A percentile compares a stretch with the other conserved stretches of the same genome.
These are phyloP conservation scores for Grosmannia clavigera DNA, from an alignment of 2,329 filamentous ascomycete species.

Conservation along the genomic window DNA sequence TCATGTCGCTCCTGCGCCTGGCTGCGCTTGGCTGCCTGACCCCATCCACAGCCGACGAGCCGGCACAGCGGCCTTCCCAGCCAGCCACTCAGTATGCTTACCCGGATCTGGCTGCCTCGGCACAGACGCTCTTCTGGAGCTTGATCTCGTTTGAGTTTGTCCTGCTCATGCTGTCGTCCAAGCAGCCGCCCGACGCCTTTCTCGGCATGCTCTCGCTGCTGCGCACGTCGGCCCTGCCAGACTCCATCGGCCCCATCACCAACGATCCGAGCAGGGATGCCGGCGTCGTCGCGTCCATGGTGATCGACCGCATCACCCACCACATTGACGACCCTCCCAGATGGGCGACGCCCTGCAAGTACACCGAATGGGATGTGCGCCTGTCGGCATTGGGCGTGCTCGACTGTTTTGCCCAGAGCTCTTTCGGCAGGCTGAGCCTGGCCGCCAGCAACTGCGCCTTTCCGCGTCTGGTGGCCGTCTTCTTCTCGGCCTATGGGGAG, in stretches of 20 bases:
- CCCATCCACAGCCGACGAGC: conserved; percentile 14
- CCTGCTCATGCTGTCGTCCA: conserved; percentile 53
- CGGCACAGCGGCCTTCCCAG: neutral
- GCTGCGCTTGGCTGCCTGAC: conserved; percentile 46
- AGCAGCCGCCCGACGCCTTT: conserved; percentile 52
- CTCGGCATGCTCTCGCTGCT: conserved; percentile 53
- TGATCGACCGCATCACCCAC: conserved; percentile 51
- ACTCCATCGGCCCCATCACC: conserved; percentile 54
- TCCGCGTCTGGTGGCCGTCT: conserved; percentile 49
- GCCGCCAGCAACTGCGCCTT: conserved; percentile 57
- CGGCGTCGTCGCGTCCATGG: conserved; percentile 27
- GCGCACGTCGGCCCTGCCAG: conserved; percentile 49
- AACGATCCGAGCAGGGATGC: conserved; percentile 27
- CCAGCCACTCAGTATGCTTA: conserved; percentile 14
- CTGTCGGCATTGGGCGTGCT: conserved; percentile 40
- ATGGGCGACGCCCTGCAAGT: conserved; percentile 21
- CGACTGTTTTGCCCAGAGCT: conserved; percentile 47
- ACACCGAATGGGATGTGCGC: conserved; percentile 29
- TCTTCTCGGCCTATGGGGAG: conserved; percentile 9
- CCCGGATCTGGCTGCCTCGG: conserved; percentile 12
- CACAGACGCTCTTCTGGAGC: conserved; percentile 49
- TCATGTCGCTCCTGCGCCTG: conserved; percentile 54
- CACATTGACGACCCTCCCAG: conserved; percentile 46
- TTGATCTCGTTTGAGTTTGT: conserved; percentile 54
- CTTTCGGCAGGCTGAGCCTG: conserved; percentile 52